Conservation (phyloP, 2,329 filamentous ascomycete genomes). For the Epichloe coenophiala region DNA sequence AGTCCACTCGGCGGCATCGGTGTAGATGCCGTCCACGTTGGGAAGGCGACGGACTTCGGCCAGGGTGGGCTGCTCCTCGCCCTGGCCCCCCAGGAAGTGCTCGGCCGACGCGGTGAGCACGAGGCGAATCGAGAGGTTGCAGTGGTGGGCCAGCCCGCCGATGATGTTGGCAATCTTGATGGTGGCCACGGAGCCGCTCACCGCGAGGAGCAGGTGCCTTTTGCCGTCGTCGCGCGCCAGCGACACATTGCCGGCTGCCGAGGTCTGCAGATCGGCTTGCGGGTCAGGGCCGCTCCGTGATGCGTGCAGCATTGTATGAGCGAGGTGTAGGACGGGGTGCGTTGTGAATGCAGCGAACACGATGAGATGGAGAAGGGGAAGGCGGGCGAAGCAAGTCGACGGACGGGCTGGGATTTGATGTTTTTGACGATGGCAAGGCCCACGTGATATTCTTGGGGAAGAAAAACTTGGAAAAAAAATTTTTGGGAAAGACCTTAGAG, state of each 20-base stretch:
- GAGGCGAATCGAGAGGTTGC: slow-evolving; percentile 65
- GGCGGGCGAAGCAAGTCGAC: too few relatives aligned
- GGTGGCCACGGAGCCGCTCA: slow-evolving; percentile 56
- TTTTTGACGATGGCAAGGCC: too few relatives aligned
- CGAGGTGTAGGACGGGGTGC: too few relatives aligned
- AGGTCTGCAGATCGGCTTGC: slow-evolving; percentile 3
- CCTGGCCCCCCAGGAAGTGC: slow-evolving; percentile 67
- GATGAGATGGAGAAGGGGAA: too few relatives aligned
- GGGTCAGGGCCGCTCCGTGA: slow-evolving; percentile 1
- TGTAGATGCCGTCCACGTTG: slow-evolving; percentile 69
- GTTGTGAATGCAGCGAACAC: too few relatives aligned
- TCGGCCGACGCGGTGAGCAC: slow-evolving; percentile 62
- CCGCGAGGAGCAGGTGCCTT: slow-evolving; percentile 29
- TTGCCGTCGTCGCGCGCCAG: slow-evolving; percentile 24
- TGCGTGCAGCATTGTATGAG: neutral
- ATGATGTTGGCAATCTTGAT: slow-evolving; percentile 69
- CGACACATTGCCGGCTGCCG: slow-evolving; percentile 20
- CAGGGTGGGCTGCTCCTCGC: slow-evolving; percentile 61
- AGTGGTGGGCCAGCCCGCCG: slow-evolving; percentile 35
- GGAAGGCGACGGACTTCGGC: slow-evolving; percentile 43
- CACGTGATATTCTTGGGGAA: too few relatives aligned
- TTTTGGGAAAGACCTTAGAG: too few relatives aligned
- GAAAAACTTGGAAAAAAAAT: too few relatives aligned
- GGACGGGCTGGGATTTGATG: too few relatives aligned
- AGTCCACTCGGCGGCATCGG: slow-evolving; percentile 76